Evolutionary conservation across 176 grass and related monocot species (phyloP).

Genomic region (Zea mays): DNA sequence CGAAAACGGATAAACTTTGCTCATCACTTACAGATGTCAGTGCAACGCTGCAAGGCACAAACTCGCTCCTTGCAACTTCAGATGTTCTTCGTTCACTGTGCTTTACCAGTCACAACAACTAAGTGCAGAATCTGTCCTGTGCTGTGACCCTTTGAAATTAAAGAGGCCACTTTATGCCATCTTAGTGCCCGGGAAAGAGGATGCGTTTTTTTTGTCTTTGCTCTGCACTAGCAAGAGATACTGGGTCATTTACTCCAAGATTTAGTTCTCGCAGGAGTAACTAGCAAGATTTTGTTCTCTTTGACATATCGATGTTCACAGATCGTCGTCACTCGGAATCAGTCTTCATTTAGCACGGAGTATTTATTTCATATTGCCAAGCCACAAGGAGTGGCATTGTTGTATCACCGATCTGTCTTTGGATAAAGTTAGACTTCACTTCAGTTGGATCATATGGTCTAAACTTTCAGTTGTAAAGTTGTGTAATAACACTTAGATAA

Average conservation of each 20-base stretch:
- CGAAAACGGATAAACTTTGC: no score
- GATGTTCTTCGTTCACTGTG: slow-evolving; percentile 1
- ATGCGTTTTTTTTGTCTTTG: neutral
- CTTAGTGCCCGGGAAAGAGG: neutral
- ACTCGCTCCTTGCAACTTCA: neutral
- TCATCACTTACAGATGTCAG: slow-evolving; percentile 14
- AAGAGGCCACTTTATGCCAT: neutral
- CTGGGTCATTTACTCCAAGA: slow-evolving; percentile 9
- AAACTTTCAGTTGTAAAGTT: no score
- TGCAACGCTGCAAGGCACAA: neutral
- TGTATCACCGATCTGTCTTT: no score
- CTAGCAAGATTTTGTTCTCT: no score
- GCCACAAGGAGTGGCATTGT: no score
- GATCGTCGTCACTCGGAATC: no score
- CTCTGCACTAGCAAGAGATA: slow-evolving; percentile 16
- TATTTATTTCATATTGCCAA: no score
- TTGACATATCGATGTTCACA: no score
- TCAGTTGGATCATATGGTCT: no score
- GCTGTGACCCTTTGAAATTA: slow-evolving; percentile 9
- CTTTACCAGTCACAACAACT: neutral
- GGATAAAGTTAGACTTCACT: no score
- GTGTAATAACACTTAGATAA: no score
- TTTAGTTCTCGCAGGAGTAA: neutral
- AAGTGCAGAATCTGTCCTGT: slow-evolving; percentile 37
- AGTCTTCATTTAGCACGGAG: no score